Percentiles rank a stretch among this genome's conserved stretches.
Evolutionary conservation across 306 rosid species (phyloP).

Genomic region (Pueraria montana): DNA sequence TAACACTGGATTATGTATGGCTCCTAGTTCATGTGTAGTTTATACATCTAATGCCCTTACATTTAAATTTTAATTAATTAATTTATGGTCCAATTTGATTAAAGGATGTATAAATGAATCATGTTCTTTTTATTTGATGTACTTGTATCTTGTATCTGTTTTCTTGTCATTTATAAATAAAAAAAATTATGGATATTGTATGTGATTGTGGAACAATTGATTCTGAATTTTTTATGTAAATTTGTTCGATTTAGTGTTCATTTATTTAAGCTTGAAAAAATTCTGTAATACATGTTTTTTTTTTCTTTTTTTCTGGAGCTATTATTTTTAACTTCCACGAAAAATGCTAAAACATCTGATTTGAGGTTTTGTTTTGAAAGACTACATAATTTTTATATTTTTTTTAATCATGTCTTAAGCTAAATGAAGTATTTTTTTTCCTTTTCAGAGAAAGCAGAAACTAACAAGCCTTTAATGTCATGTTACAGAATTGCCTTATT

Average conservation of each 20-base stretch:
- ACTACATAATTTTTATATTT: no score
- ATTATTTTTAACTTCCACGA: neutral
- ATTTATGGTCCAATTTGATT: neutral
- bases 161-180: conserved; percentile 11
- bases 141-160: neutral
- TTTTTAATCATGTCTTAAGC: no score
- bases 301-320: no score
- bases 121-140: neutral
- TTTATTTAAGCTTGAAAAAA: no score
- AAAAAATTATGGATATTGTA: neutral
- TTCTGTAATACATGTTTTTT: no score
- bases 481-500: neutral
- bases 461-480: neutral
- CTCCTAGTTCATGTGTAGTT: no score
- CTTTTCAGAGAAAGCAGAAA: no score
- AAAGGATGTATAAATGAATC: neutral
- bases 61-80: no score
- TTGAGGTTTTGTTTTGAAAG: neutral
- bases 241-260: neutral
- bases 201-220: neutral
- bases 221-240: conserved; percentile 3
- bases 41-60: no score
- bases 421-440: no score
- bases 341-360: neutral
- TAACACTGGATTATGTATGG: no score